Evolutionary conservation across 2,329 filamentous ascomycete species (phyloP).

Genomic region (Neonectria punicea): DNA sequence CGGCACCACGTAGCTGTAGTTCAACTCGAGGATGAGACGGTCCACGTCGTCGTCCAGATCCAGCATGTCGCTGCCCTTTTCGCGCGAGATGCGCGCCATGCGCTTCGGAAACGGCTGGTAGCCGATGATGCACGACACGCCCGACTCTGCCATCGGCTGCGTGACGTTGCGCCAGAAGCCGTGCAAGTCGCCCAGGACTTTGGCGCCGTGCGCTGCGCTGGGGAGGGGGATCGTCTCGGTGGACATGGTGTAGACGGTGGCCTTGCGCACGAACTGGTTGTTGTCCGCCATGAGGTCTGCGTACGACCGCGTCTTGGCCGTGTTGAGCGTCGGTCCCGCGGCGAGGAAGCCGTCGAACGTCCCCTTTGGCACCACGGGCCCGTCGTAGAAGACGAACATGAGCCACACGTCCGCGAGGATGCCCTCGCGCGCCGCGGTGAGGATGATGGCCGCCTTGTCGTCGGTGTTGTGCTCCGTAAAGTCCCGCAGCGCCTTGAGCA

Average conservation of each 20-base stretch:
- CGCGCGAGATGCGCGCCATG: slow-evolving; percentile 46
- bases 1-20: slow-evolving; percentile 51
- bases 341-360: slow-evolving; percentile 65
- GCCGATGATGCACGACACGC: slow-evolving; percentile 46
- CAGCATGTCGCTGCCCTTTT: slow-evolving; percentile 51
- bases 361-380: slow-evolving; percentile 59
- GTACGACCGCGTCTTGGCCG: slow-evolving; percentile 60
- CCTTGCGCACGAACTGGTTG: slow-evolving; percentile 40
- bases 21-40: slow-evolving; percentile 55
- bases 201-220: slow-evolving; percentile 35
- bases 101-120: slow-evolving; percentile 53
- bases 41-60: slow-evolving; percentile 52
- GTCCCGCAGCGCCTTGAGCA: slow-evolving; percentile 62
- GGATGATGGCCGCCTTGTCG: slow-evolving; percentile 68
- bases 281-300: slow-evolving; percentile 50
- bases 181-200: slow-evolving; percentile 43
- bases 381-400: slow-evolving; percentile 73
- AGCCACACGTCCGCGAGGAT: slow-evolving; percentile 63
- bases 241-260: slow-evolving; percentile 47
- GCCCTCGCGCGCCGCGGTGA: slow-evolving; percentile 57
- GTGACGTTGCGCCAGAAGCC: slow-evolving; percentile 45
- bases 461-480: slow-evolving; percentile 69
- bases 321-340: slow-evolving; percentile 53
- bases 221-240: slow-evolving; percentile 52
- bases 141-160: slow-evolving; percentile 1